Base-by-base conservation (phyloP, 495 filamentous ascomycete genomes). In the Neurospora sublineolata region DNA sequence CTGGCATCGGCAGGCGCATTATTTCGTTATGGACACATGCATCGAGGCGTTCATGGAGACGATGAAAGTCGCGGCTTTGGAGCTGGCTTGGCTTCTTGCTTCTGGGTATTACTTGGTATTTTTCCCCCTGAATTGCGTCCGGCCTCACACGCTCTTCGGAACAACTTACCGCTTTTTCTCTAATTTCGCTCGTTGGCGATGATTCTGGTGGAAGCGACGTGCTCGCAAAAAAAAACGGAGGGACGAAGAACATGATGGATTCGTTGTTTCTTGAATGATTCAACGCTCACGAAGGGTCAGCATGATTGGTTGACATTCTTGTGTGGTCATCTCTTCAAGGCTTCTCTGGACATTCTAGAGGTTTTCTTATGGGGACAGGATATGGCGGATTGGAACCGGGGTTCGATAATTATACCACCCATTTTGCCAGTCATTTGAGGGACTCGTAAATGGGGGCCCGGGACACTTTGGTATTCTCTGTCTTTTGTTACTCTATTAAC, bases 1-100 rank as follows among this genome's bases (percentile, higher is more conserved):
- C 79, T 14, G 77, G 77, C 37, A 72, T 76, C 41, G 84, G 84
- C 46, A 68, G 52, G 52, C 52, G 52, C 52, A 60, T 60, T 60
- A 60, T 60, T 60, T 60, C 27, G 7, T 60, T 60, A 60, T 60
- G 52, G 52, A 60, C 27, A 60, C 23, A 60, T 60, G 52, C 52
- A 60, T 60, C 33, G 52, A 60, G 52, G 52, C 52, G 52, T 60
- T 60, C 52, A 60, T 60, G 52, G 52, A 60, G 52, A 60, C 52
- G 52, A 60, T 33, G 52, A n/a, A n/a, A 33, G 52, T 60, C 27
- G 23, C 52, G 52, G 52, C 27, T 60, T 60, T 60, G 52, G 52
- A 33, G 52, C 52, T 33, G 52, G 52, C 12, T 60, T 60, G 52
- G 23, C 52, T 60, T 60, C 23, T 60, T 60, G 12, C 52, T 60